These are phyloP conservation scores for Aspergillus clavatus DNA, from an alignment of 2,329 filamentous ascomycete genomes.

Conservation along the genomic window DNA sequence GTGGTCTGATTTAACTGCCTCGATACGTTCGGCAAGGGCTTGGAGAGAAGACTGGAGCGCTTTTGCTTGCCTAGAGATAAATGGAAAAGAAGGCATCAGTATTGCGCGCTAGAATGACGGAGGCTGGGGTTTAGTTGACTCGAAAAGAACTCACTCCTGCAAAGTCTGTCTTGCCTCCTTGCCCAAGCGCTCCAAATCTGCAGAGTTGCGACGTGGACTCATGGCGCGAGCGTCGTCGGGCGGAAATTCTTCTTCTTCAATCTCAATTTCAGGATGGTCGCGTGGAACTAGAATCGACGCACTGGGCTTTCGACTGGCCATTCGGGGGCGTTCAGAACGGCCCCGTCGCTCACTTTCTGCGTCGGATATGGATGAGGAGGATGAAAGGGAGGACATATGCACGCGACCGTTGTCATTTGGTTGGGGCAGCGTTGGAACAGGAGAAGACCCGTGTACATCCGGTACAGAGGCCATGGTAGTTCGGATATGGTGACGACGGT, in stretches of 20 bases:
- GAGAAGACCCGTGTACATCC: slow-evolving; percentile 35
- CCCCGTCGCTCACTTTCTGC: slow-evolving; percentile 41
- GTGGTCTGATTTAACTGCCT: slow-evolving; percentile 89
- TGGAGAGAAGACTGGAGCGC: slow-evolving; percentile 82
- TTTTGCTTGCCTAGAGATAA: slow-evolving; percentile 67
- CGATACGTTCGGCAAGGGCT: slow-evolving; percentile 86
- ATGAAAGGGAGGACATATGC: slow-evolving; percentile 40
- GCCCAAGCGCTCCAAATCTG: slow-evolving; percentile 83
- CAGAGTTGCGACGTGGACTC: slow-evolving; percentile 86
- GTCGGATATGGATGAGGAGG: slow-evolving; percentile 47
- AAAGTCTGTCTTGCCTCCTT: slow-evolving; percentile 67
- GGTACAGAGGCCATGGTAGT: slow-evolving; percentile 33
- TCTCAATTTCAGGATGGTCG: slow-evolving; percentile 68
- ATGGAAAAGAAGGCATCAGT: background rate
- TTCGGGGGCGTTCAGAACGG: slow-evolving; percentile 56
- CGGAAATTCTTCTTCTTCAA: slow-evolving; percentile 69
- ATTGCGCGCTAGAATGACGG: background rate
- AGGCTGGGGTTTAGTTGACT: background rate
- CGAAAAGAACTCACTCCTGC: slow-evolving; percentile 54
- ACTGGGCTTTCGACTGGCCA: slow-evolving; percentile 71
- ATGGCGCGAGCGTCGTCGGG: slow-evolving; percentile 88
- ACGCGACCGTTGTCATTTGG: slow-evolving; percentile 36
- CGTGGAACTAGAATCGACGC: slow-evolving; percentile 77
- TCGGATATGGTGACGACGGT: slow-evolving; percentile 9
- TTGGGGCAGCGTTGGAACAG: slow-evolving; percentile 37